These are phyloP conservation scores for Annulohypoxylon bovei DNA, from an alignment of 495 filamentous ascomycete species.

Conservation along the genomic window DNA sequence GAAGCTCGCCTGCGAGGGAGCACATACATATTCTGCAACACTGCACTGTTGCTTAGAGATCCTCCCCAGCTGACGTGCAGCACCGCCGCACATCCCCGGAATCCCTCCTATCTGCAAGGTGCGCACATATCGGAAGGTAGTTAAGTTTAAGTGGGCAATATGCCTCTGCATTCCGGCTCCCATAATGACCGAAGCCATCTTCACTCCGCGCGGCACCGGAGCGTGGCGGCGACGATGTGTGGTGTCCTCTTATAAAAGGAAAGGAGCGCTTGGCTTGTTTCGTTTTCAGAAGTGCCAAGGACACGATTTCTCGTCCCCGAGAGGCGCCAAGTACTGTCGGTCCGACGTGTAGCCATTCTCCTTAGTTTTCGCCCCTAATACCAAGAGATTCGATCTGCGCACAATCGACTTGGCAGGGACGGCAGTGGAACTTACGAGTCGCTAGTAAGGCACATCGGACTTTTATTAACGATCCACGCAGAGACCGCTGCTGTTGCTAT, in stretches of 20 bases:
- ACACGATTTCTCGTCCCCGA: slow-evolving; percentile 17
- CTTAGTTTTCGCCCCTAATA: slow-evolving; percentile 26
- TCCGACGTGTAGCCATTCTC: slow-evolving; percentile 45
- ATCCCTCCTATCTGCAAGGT: slow-evolving; percentile 22
- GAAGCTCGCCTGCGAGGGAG: slow-evolving; percentile 19
- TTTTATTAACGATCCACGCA: slow-evolving; percentile 19
- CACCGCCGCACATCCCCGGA: slow-evolving; percentile 30
- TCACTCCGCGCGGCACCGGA: slow-evolving; percentile 25
- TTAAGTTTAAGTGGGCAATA: slow-evolving; percentile 16
- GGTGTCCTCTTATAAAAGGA: slow-evolving; percentile 21
- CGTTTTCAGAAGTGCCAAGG: slow-evolving; percentile 30
- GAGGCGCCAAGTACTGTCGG: slow-evolving; percentile 45
- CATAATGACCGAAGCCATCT: slow-evolving; percentile 25
- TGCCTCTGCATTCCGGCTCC: slow-evolving; percentile 26
- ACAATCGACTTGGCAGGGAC: slow-evolving; percentile 52
- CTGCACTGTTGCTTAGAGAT: slow-evolving; percentile 33
- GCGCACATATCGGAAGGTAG: slow-evolving; percentile 33
- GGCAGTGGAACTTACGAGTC: slow-evolving; percentile 44
- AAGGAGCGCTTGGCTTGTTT: slow-evolving; percentile 28
- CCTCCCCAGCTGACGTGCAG: slow-evolving; percentile 36
- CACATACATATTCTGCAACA: slow-evolving; percentile 21
- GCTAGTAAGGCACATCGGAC: slow-evolving; percentile 16
- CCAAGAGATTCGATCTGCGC: slow-evolving; percentile 49
- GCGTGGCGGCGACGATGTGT: slow-evolving; percentile 4
- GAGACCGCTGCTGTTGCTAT: slow-evolving; percentile 5